Evolutionary conservation across 1,284 basidiomycete species (phyloP).

Genomic region (Leccinum pachyderme): DNA sequence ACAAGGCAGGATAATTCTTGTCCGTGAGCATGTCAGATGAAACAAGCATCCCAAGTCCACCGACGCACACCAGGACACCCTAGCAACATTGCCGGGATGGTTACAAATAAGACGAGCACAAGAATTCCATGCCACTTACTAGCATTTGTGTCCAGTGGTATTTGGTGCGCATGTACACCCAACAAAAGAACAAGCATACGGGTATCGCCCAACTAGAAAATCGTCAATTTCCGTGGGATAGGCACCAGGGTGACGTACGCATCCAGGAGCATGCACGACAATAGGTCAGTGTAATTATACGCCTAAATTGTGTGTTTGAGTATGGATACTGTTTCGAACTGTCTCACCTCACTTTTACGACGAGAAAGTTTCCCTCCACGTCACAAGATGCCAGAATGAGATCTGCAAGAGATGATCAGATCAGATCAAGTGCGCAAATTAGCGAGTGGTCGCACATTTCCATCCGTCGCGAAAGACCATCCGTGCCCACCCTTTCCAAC

Average conservation of each 20-base stretch:
- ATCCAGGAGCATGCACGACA: slow-evolving; percentile 86
- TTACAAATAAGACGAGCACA: background rate
- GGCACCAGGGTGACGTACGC: slow-evolving; percentile 48
- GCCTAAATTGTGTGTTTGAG: slow-evolving; percentile 42
- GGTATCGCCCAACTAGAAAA: slow-evolving; percentile 76
- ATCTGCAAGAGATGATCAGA: slow-evolving; percentile 44
- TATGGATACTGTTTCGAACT: background rate
- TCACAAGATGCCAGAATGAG: slow-evolving; percentile 75
- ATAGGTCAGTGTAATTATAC: slow-evolving; percentile 80
- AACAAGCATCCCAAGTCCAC: slow-evolving; percentile 76
- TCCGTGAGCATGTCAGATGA: slow-evolving; percentile 67
- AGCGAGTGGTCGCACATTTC: slow-evolving; percentile 60
- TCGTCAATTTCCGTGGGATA: slow-evolving; percentile 9
- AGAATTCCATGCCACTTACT: slow-evolving; percentile 38
- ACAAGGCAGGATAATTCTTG: slow-evolving; percentile 65
- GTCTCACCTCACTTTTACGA: slow-evolving; percentile 56
- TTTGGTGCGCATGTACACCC: slow-evolving; percentile 74
- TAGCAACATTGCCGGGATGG: slow-evolving; percentile 26
- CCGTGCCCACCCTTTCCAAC: slow-evolving; percentile 73
- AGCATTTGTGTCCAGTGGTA: slow-evolving; percentile 83
- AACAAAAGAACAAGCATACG: slow-evolving; percentile 77
- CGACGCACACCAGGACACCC: slow-evolving; percentile 74
- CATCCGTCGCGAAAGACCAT: slow-evolving; percentile 75
- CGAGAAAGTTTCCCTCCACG: slow-evolving; percentile 83
- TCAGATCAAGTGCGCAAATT: slow-evolving; percentile 4